Conservation (phyloP, 441 rosid species). For the Populus hybrid region DNA sequence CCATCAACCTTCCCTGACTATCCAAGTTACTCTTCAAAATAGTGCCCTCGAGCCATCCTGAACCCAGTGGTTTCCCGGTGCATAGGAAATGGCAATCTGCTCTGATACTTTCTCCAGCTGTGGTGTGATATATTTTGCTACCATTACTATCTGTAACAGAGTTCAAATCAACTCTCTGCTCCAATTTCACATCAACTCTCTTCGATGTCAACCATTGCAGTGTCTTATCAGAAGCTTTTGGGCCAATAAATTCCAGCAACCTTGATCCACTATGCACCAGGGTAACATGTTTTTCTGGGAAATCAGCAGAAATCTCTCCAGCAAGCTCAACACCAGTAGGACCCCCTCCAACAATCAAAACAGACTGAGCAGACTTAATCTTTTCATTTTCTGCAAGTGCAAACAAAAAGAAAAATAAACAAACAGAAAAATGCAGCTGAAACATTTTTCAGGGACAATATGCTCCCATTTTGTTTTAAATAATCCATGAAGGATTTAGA, state of each 20-base stretch:
- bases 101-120: conserved; percentile 53
- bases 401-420: conserved; percentile 13
- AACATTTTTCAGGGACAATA: neutral
- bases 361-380: conserved; percentile 63
- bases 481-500: neutral
- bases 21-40: conserved; percentile 50
- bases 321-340: conserved; percentile 91
- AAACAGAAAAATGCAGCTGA: neutral
- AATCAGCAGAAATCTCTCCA: conserved; percentile 74
- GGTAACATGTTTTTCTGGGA: conserved; percentile 73
- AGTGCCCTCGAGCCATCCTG: conserved; percentile 63
- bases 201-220: conserved; percentile 60
- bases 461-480: neutral
- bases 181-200: conserved; percentile 65
- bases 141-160: conserved; percentile 35
- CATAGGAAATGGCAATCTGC: conserved; percentile 80
- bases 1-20: conserved; percentile 56
- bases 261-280: conserved; percentile 77
- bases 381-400: conserved; percentile 57
- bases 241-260: conserved; percentile 71
- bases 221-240: conserved; percentile 58
- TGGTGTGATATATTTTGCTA: conserved; percentile 40
- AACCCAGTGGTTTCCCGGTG: conserved; percentile 54
- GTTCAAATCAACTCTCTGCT: conserved; percentile 53
- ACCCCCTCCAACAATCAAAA: conserved; percentile 86